Percentiles rank a stretch among this genome's conserved stretches.
phyloP scores from a whole-genome alignment of 768 basidiomycete species.

The Xanthoconium purpureum region DNA sequence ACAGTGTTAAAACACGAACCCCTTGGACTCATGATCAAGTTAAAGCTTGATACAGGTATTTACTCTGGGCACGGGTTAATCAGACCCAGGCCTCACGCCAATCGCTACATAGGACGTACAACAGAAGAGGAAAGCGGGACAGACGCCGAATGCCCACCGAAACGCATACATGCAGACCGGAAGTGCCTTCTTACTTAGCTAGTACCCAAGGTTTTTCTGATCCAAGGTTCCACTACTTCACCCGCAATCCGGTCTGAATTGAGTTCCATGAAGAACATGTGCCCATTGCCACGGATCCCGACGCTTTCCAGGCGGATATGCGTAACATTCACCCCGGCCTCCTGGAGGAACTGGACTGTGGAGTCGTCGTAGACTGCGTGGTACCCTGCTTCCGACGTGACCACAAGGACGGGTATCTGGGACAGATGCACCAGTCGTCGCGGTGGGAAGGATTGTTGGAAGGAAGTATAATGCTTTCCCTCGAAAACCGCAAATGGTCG shows the following conservation, averaged over 20 bases:
- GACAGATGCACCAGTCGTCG: conserved; percentile 41
- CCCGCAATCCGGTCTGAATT: conserved; percentile 44
- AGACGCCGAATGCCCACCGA: not conserved
- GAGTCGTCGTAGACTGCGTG: conserved; percentile 49
- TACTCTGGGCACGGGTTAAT: not conserved
- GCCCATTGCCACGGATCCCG: conserved; percentile 52
- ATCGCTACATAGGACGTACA: not conserved
- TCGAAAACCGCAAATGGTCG: conserved; percentile 24
- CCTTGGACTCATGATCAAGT: no score
- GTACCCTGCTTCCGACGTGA: conserved; percentile 50
- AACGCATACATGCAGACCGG: no score
- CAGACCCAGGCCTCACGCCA: not conserved
- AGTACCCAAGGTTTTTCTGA: conserved; percentile 19
- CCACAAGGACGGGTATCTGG: conserved; percentile 43
- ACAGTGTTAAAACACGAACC: no score
- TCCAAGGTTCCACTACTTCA: conserved; percentile 40
- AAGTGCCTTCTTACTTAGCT: not conserved
- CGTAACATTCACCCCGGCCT: conserved; percentile 45
- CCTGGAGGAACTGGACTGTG: conserved; percentile 41
- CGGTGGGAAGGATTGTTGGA: conserved; percentile 43
- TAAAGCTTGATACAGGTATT: no score
- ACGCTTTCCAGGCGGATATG: conserved; percentile 39
- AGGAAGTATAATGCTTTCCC: conserved; percentile 36
- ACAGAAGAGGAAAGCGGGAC: not conserved
- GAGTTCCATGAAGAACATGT: conserved; percentile 57